A percentile compares a stretch with the other conserved stretches of the same genome.
phyloP scores from a whole-genome alignment of 2,329 filamentous ascomycete genomes.

The Arthrobotrys sphaeroides region DNA sequence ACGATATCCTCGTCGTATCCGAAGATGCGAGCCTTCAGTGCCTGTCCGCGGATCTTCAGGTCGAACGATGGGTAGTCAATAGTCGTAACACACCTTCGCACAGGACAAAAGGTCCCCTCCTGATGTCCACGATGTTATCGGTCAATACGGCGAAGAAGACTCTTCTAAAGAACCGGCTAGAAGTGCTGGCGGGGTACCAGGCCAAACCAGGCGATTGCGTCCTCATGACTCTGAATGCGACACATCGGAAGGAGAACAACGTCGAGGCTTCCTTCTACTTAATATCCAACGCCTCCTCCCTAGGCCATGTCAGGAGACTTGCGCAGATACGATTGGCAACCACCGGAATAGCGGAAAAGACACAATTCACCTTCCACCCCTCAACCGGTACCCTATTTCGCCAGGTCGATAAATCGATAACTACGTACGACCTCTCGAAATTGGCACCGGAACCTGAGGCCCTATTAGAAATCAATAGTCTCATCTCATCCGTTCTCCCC shows the following conservation, averaged over 20 bases:
- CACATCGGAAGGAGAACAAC: slow-evolving; percentile 43
- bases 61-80: slow-evolving; percentile 47
- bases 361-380: slow-evolving; percentile 44
- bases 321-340: slow-evolving; percentile 25
- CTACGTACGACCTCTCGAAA: slow-evolving; percentile 45
- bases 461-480: slow-evolving; percentile 24
- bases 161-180: slow-evolving; percentile 36
- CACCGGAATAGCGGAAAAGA: slow-evolving; percentile 3
- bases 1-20: slow-evolving; percentile 51
- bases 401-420: slow-evolving; percentile 25
- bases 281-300: slow-evolving; percentile 37
- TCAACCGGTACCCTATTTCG: slow-evolving; percentile 40
- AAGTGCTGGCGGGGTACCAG: slow-evolving; percentile 42
- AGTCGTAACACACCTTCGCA: slow-evolving; percentile 52
- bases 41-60: slow-evolving; percentile 46
- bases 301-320: slow-evolving; percentile 40
- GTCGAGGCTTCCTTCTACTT: slow-evolving; percentile 44
- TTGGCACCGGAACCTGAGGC: slow-evolving; percentile 45
- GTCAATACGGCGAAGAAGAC: slow-evolving; percentile 46
- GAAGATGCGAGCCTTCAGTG: slow-evolving; percentile 51
- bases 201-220: slow-evolving; percentile 41
- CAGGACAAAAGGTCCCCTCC: slow-evolving; percentile 35
- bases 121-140: slow-evolving; percentile 36
- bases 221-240: slow-evolving; percentile 26
- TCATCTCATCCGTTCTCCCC: slow-evolving; percentile 37